Evolutionary conservation across 2,329 filamentous ascomycete genomes (phyloP), one percentile per base, ranked within the genome.

Genomic region (Fusarium illudens): DNA sequence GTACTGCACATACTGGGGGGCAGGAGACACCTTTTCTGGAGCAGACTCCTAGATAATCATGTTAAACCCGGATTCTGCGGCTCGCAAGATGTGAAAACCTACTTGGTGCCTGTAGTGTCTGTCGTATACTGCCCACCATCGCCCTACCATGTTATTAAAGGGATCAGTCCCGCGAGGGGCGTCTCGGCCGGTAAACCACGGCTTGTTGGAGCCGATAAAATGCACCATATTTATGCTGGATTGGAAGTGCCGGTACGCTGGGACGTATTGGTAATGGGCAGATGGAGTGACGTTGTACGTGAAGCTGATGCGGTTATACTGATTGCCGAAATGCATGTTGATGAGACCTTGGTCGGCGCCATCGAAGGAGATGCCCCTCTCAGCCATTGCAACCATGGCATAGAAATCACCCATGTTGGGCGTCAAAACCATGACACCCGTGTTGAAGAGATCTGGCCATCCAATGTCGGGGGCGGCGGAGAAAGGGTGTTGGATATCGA

Each of bases 361-460:
- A 77, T 99, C 96, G 76, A 99, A 99, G 68, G 94, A 97, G 76
- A 95, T 92, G 25, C 94, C 94, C 58, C 90, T 86, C 71, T 94
- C 87, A 25, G 96, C 94, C 84, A 97, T 89, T 67, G 92, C 92
- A 67, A 89, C 84, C 76, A 99, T 85, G 39, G 93, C 92, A 80
- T 93, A 90, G 80, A 94, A 98, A 71, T 97, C 94, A 60, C 90
- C 91, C 86, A 94, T 84, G 79, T 95, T 91, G 32, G 96, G 96
- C 15, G 86, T 90, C 62, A 99, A 80, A 33, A 94, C 93, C 93
- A 99, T 96, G 72, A 99, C 89, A 75, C 96, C 96, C n/a, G 92
- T 94, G 81, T 99, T 99, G 88, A 98, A 98, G 64, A 94, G 87
- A 81, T 99, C 96, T 32, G 96, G 96, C 96, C 96, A 99, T 71